phyloP scores from a whole-genome alignment of 345 rosid species.

The Eucalyptus sp. region DNA sequence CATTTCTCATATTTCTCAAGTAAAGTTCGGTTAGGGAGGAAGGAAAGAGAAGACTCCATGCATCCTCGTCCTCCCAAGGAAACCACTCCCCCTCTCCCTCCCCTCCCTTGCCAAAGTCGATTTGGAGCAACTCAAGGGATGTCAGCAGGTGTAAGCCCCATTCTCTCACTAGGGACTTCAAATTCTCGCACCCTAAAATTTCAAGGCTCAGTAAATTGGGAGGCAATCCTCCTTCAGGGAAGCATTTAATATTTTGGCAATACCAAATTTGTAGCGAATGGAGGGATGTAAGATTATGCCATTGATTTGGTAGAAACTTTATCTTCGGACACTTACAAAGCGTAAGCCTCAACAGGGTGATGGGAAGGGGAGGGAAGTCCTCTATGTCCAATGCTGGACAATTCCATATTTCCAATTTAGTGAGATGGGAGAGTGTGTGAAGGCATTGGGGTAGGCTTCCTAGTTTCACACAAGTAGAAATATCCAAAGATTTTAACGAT shows the following conservation, averaged over 20 bases:
- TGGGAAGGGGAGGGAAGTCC: neutral
- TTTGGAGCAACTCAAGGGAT: neutral
- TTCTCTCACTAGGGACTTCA: neutral
- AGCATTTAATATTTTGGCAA: neutral
- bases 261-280: rapidly evolving
- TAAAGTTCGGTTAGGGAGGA: neutral
- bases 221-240: neutral
- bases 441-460: neutral
- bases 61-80: neutral
- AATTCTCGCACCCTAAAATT: neutral
- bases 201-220: rapidly evolving
- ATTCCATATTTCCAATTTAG: rapidly evolving
- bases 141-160: neutral
- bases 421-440: neutral
- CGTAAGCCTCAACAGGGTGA: rapidly evolving
- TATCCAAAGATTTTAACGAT: rapidly evolving
- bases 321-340: neutral
- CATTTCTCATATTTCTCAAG: neutral
- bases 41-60: neutral
- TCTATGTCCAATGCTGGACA: neutral
- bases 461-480: rapidly evolving
- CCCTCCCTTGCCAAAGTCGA: neutral
- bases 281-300: neutral
- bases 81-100: neutral
- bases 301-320: neutral